Evolutionary conservation across 495 filamentous ascomycete genomes (phyloP).

Genomic region (Aspergillus wentii): DNA sequence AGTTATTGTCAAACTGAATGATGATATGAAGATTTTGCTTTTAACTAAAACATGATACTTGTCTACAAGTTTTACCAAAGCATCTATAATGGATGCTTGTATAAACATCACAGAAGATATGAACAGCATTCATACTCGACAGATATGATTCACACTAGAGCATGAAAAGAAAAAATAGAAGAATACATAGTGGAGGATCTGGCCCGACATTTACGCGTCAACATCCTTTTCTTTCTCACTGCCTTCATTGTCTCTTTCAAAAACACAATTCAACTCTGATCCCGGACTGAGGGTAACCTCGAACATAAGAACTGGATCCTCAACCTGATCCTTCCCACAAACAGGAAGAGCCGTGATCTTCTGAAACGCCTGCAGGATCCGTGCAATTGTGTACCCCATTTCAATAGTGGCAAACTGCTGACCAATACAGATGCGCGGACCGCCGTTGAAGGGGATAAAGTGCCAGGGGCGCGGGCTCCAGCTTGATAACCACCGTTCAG

Average conservation of each 20-base stretch:
- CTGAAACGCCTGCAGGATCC: slow-evolving; percentile 58
- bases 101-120: too few relatives aligned
- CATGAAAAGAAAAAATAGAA: too few relatives aligned
- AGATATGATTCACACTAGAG: too few relatives aligned
- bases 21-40: too few relatives aligned
- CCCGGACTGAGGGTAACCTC: slow-evolving; percentile 39
- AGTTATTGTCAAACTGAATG: too few relatives aligned
- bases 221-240: too few relatives aligned
- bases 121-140: too few relatives aligned
- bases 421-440: slow-evolving; percentile 57
- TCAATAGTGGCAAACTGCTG: slow-evolving; percentile 61
- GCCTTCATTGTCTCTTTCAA: slow-evolving; percentile 25
- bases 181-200: too few relatives aligned
- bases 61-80: too few relatives aligned
- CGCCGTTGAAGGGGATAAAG: slow-evolving; percentile 59
- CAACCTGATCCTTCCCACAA: slow-evolving; percentile 26
- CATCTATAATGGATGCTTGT: too few relatives aligned
- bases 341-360: slow-evolving; percentile 34
- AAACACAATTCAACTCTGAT: slow-evolving; percentile 38
- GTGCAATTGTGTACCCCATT: slow-evolving; percentile 56
- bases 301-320: slow-evolving; percentile 31
- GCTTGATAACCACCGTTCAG: slow-evolving; percentile 69
- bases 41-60: too few relatives aligned
- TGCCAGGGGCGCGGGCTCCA: slow-evolving; percentile 68
- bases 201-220: too few relatives aligned